A percentile compares a stretch with the other conserved stretches of the same genome.
Conservation (phyloP, 805 yeast genomes). For the Metschnikowia cubensis region DNA sequence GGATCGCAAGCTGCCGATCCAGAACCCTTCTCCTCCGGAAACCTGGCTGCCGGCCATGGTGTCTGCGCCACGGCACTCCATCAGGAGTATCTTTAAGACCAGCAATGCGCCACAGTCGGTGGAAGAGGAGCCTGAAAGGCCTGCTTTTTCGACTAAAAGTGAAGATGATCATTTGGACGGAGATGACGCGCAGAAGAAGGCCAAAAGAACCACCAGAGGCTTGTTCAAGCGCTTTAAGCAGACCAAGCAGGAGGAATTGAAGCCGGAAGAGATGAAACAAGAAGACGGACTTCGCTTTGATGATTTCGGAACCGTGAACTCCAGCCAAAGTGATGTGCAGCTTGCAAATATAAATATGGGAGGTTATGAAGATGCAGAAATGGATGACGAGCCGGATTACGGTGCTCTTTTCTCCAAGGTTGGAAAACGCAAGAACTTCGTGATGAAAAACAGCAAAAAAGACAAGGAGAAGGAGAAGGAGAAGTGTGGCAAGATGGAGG, state of each 20-base stretch:
- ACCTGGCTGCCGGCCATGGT: slow-evolving; percentile 1
- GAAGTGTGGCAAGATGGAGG: neutral
- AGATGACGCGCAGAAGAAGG: slow-evolving; percentile 21
- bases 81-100: slow-evolving; percentile 31
- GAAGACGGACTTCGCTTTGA: slow-evolving; percentile 11
- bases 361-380: neutral
- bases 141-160: neutral
- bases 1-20: slow-evolving; percentile 9
- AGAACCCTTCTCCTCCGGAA: neutral
- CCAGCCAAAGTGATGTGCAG: neutral
- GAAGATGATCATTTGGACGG: neutral
- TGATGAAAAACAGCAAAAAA: slow-evolving; percentile 17
- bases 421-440: slow-evolving; percentile 36
- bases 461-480: slow-evolving; percentile 11
- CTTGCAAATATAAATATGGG: no score
- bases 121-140: neutral
- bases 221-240: slow-evolving; percentile 39
- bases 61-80: slow-evolving; percentile 29
- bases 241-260: slow-evolving; percentile 11
- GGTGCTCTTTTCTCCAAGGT: slow-evolving; percentile 43
- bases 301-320: neutral
- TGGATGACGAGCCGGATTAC: slow-evolving; percentile 33
- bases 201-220: slow-evolving; percentile 18
- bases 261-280: slow-evolving; percentile 6
- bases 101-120: slow-evolving; percentile 5